Percentiles rank a stretch among this genome's conserved stretches.
Evolutionary conservation across 169 alveolate genomes (phyloP).

Genomic region (Plasmodium berghei): DNA sequence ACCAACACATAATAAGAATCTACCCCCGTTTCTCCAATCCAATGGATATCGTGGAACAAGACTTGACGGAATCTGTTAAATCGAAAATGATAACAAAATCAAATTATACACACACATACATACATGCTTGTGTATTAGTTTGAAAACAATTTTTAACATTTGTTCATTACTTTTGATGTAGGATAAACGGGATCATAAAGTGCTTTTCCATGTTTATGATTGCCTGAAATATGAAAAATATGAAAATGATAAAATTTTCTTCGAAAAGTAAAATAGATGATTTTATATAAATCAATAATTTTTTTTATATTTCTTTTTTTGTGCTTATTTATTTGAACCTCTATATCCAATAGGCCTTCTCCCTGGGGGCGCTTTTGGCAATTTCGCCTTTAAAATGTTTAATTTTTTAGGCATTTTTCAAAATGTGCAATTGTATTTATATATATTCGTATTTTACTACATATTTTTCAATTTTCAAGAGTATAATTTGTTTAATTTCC

Average conservation of each 20-base stretch:
- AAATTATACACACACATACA: neutral
- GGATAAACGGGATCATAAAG: slow-evolving; percentile 90
- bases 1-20: slow-evolving; percentile 87
- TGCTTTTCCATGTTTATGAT: slow-evolving; percentile 88
- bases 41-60: slow-evolving; percentile 89
- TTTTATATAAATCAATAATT: neutral
- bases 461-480: too few species aligned
- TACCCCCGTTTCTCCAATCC: slow-evolving; percentile 93
- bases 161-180: slow-evolving; percentile 87
- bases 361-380: slow-evolving; percentile 70
- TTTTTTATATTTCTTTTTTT: neutral
- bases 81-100: neutral
- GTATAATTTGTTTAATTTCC: too few species aligned
- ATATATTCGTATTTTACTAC: too few species aligned
- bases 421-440: too few species aligned
- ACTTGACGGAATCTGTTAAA: slow-evolving; percentile 87
- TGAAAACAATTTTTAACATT: too few species aligned
- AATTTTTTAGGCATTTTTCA: slow-evolving; percentile 20
- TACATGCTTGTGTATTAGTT: neutral
- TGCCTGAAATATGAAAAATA: slow-evolving; percentile 80
- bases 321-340: neutral
- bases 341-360: slow-evolving; percentile 74
- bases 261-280: neutral
- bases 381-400: slow-evolving; percentile 44
- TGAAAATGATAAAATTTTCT: neutral